Evolutionary conservation across 1,139 yeast species (phyloP).

Genomic region (Debaryomycetaceae sp.): DNA sequence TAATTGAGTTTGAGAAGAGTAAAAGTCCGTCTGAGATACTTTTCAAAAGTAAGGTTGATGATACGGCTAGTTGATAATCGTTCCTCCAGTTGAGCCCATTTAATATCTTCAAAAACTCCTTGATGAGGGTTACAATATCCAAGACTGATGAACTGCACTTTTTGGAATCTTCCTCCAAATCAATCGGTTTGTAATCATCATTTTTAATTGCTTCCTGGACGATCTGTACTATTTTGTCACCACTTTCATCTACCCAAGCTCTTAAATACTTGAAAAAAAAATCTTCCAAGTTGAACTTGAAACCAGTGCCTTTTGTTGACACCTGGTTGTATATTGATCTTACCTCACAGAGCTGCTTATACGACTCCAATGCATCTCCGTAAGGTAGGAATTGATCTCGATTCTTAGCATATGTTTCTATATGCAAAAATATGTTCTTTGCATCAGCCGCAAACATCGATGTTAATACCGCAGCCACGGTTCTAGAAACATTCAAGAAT

Average conservation of each 20-base stretch:
- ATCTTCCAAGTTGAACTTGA: constrained; percentile 57
- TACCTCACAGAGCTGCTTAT: constrained; percentile 53
- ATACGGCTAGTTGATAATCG: constrained; percentile 55
- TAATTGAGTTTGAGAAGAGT: constrained; percentile 46
- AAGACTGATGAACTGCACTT: constrained; percentile 53
- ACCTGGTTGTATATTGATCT: constrained; percentile 55
- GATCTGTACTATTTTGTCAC: constrained; percentile 45
- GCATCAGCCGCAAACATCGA: constrained; percentile 65
- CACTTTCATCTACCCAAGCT: constrained; percentile 55
- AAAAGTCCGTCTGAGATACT: constrained; percentile 61
- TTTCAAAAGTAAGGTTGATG: constrained; percentile 56
- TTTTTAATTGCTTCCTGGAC: constrained; percentile 52
- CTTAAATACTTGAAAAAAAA: constrained; percentile 57
- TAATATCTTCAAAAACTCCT: constrained; percentile 53
- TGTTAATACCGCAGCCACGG: constrained; percentile 55
- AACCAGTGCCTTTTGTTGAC: constrained; percentile 25
- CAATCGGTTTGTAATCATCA: constrained; percentile 57
- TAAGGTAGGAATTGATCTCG: constrained; percentile 43
- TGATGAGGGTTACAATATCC: constrained; percentile 64
- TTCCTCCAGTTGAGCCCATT: constrained; percentile 61
- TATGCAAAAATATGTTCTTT: constrained; percentile 55
- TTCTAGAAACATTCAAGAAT: constrained; percentile 49
- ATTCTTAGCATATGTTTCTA: constrained; percentile 41
- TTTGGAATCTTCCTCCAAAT: constrained; percentile 36
- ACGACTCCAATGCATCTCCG: constrained; percentile 61